Conservation (phyloP, 176 grass and related monocot species). For the Lolium multiflorum region DNA sequence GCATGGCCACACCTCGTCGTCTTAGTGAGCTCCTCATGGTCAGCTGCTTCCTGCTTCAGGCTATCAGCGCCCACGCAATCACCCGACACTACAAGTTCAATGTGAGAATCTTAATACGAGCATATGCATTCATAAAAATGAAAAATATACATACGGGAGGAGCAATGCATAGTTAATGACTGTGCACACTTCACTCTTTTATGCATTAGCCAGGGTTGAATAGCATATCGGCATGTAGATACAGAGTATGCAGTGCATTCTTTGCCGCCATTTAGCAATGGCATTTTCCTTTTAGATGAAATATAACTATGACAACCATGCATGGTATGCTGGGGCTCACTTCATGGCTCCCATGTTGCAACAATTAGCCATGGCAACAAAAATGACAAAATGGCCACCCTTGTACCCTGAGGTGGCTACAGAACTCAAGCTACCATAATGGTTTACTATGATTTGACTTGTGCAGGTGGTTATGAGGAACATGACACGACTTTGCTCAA, state of each 20-base stretch:
- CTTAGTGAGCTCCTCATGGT: slow-evolving; percentile 32
- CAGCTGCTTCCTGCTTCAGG: slow-evolving; percentile 52
- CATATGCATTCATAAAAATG: not conserved
- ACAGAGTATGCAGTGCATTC: not conserved
- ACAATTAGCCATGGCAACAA: not conserved
- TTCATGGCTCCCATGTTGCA: not conserved
- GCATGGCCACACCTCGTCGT: slow-evolving; percentile 14
- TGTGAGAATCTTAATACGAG: slow-evolving; percentile 46
- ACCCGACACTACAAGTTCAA: slow-evolving; percentile 80
- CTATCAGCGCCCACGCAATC: slow-evolving; percentile 37
- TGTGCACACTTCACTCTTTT: not conserved
- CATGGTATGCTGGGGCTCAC: not conserved
- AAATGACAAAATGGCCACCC: slow-evolving; percentile 4
- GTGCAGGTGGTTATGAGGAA: slow-evolving; percentile 62
- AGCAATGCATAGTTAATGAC: not conserved
- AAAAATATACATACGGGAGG: not conserved
- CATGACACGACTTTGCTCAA: slow-evolving; percentile 60
- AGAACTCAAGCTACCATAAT: not conserved
- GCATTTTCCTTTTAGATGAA: not conserved
- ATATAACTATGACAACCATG: not conserved
- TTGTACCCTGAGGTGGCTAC: not conserved
- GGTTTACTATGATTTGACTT: not conserved
- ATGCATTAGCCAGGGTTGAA: not conserved
- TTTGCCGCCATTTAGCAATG: not conserved
- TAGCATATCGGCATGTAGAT: not conserved